Base-by-base conservation (phyloP, 2,329 filamentous ascomycete species). In the Thelonectria rubi region DNA sequence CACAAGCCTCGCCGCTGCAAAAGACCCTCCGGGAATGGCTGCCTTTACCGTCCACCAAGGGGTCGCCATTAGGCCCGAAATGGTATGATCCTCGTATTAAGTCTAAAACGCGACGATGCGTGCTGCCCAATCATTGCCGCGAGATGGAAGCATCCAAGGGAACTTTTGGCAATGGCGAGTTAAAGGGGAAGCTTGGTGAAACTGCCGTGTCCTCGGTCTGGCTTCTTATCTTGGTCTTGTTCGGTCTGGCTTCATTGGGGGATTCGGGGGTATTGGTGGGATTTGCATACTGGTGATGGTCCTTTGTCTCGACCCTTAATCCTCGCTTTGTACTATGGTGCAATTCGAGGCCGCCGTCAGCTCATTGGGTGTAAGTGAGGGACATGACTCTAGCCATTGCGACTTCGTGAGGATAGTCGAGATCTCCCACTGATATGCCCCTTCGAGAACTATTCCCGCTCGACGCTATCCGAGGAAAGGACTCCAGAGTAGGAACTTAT, bases 21-120 rank as follows among this genome's bases (percentile, higher is more conserved):
- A 37, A 37, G 34, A 15, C 34, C 34, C 34, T 34, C 32, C 32
- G 32, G 32, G 5, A 6, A 34, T 12, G 32, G 10, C n/a, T 34
- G 32, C 32, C 10, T 11, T 11, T 37, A 30, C 26, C 26, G 10
- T 30, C 26, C 26, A 6, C 15, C 34, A 15, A 37, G 32, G 32
- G 32, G 32, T 34, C 32, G 12, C 11, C 12, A 15, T 47, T 47
- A 47, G 45, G 24, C 45, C 45, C 12, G 15, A 47, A 47, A 47
- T 47, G 45, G 45, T 15, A 26, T 47, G 45, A 47, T 47, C 6
- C 12, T 30, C 45, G 45, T 30, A 47, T 47, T n/a, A 47, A 47
- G 45, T 47, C 7, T 5, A 20, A 45, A 20, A 9, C 11, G 18
- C 42, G 17, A 42, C 8, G 15, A 21, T 10, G 17, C 5, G 15